Base-by-base conservation (phyloP, 257 asterid genomes). In the Solanum acaule region DNA sequence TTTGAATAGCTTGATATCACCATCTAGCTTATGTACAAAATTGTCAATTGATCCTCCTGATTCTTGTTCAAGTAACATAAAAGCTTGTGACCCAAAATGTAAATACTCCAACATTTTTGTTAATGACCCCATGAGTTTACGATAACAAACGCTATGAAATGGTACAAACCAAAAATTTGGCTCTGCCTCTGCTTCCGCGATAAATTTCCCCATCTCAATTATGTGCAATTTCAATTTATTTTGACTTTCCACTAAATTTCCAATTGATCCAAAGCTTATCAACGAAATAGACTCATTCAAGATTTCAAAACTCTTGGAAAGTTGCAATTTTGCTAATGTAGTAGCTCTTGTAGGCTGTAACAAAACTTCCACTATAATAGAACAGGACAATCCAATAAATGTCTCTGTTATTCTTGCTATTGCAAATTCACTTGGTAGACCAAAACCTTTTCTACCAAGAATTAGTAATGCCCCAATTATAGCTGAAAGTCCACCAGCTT, bases 91-190 rank as follows among this genome's bases (percentile, higher is more conserved):
- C 63, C 86, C 94, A 83, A 94, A 95, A 85, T 86, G 87, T 87
- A 95, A 79, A 87, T 90, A 90, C 46, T 94, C 98, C 90, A 88
- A 93, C 93, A 89, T 91, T 78, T 91, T 94, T 73, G 95, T 91
- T 44, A 95, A 85, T 2, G 99, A 94, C n/a, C 65, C 93, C 49
- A 63, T 87, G 6, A 96, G 87, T 88, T 93, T 94, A 82, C 61
- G 67, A 83, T 93, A 96, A 71, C 95, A 90, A 86, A 89, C 90
- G 86, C 94, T 65, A 86, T 90, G 90, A 59, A 96, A 95, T 86
- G 99, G 98, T 63, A 94, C 88, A 90, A 95, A 96, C 98, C 98
- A 96, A 89, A 96, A 95, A 76, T 93, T 93, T 86, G 99, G 99
- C 92, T 96, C 99, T 88, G 76, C 92, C 75, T 91, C 96, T 79